Evolutionary conservation across 139 green algal genomes (phyloP).

Genomic region (Pseudopediastrum boryanum): DNA sequence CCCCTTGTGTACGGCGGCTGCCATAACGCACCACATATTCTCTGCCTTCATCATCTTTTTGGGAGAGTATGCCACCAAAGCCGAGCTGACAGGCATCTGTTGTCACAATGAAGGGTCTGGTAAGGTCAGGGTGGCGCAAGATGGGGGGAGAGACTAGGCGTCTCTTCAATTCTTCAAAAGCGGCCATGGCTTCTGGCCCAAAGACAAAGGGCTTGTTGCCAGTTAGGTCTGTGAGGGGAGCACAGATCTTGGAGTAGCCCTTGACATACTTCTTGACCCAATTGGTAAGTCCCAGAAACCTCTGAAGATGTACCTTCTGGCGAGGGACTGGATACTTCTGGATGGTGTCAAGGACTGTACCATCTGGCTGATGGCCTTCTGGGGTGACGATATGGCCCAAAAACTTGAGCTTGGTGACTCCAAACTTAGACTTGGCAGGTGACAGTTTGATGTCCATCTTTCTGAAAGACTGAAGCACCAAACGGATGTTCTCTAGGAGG

Average conservation of each 20-base stretch:
- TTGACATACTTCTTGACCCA: too few species aligned
- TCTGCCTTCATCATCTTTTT: conserved; percentile 1
- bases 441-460: not conserved
- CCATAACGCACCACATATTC: not conserved
- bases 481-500: not conserved
- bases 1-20: too few species aligned
- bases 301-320: not conserved
- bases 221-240: too few species aligned
- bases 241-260: too few species aligned
- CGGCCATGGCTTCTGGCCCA: too few species aligned
- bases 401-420: not conserved
- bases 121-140: not conserved
- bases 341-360: not conserved
- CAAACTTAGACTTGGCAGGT: not conserved
- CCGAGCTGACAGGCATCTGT: not conserved
- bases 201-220: too few species aligned
- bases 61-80: not conserved
- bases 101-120: not conserved
- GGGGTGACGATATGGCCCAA: not conserved
- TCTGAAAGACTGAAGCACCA: not conserved
- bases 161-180: not conserved
- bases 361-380: not conserved
- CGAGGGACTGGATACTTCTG: not conserved
- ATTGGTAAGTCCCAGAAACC: too few species aligned
- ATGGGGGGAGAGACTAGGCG: not conserved